Percentiles rank a stretch among this genome's conserved stretches.
Evolutionary conservation across 2,329 filamentous ascomycete genomes (phyloP).

Genomic region (Fusarium acutatum): DNA sequence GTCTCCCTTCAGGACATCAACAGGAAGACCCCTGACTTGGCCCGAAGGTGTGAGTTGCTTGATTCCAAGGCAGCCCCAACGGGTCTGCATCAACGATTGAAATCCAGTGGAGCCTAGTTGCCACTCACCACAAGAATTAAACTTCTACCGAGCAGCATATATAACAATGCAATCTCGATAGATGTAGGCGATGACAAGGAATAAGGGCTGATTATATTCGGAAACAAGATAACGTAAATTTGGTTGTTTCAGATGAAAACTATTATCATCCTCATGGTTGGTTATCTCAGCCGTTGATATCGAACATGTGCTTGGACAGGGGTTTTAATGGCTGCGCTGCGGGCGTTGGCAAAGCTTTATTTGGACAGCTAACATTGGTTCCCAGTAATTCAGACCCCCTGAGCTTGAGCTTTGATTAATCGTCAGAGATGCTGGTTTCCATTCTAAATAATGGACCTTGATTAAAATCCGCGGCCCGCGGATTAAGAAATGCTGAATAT

Average conservation of each 20-base stretch:
- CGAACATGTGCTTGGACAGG: slow-evolving; percentile 4
- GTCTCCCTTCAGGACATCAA: neutral
- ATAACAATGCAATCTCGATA: neutral
- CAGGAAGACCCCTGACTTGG: neutral
- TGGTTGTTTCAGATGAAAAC: slow-evolving; percentile 21
- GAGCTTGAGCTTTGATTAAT: slow-evolving; percentile 18
- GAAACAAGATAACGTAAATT: slow-evolving; percentile 9
- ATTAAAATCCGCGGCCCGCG: neutral
- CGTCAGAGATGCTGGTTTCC: neutral
- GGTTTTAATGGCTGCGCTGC: slow-evolving; percentile 19
- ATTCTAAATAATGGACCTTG: neutral
- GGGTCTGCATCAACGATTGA: slow-evolving; percentile 7
- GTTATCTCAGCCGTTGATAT: slow-evolving; percentile 9
- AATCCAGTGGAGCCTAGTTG: slow-evolving; percentile 3
- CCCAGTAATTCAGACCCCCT: neutral
- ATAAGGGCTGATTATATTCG: neutral
- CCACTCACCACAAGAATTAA: neutral
- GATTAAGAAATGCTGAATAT: neutral
- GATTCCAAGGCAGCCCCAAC: slow-evolving; percentile 3
- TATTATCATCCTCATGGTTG: neutral
- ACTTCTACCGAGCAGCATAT: neutral
- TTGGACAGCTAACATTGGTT: slow-evolving; percentile 29
- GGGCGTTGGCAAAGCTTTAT: slow-evolving; percentile 34
- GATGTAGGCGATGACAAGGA: neutral
- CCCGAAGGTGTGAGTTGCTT: neutral